A percentile compares a stretch with the other conserved stretches of the same genome.
phyloP scores from a whole-genome alignment of 2,329 filamentous ascomycete species.

The Aureobasidium sp. region DNA sequence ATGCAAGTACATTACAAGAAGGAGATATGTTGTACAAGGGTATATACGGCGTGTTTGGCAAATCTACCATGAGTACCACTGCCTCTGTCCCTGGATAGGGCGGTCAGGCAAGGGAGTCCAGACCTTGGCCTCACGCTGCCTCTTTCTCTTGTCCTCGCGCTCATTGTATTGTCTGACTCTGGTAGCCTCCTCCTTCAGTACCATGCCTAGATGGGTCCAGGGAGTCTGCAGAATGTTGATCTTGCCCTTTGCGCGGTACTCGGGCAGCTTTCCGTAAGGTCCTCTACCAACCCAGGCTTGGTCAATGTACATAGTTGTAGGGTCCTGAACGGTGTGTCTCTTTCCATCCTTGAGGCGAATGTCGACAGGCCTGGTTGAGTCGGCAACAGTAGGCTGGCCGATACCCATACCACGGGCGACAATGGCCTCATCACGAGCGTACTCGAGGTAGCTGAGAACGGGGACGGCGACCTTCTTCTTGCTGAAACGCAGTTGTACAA shows the following conservation, averaged over 20 bases:
- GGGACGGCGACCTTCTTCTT: conserved; percentile 87
- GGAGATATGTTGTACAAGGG: conserved; percentile 8
- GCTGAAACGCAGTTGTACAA: conserved; percentile 89
- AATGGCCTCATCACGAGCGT: conserved; percentile 73
- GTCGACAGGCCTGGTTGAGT: conserved; percentile 35
- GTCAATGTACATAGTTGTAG: conserved; percentile 78
- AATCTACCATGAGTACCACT: conserved; percentile 81
- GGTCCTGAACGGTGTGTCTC: conserved; percentile 61
- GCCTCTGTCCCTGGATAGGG: conserved; percentile 72
- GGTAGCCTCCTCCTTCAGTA: conserved; percentile 92
- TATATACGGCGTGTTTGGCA: neutral
- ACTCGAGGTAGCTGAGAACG: conserved; percentile 68
- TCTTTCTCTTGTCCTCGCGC: conserved; percentile 63
- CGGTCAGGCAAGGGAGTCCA: conserved; percentile 87
- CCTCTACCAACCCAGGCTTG: conserved; percentile 89
- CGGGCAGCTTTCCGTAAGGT: conserved; percentile 49
- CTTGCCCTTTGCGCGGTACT: conserved; percentile 68
- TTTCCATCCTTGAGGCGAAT: conserved; percentile 70
- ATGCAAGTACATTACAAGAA: neutral
- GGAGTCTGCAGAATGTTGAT: conserved; percentile 62
- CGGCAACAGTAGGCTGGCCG: conserved; percentile 22
- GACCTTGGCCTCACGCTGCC: conserved; percentile 65
- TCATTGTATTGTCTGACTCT: conserved; percentile 73
- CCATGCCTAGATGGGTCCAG: conserved; percentile 63
- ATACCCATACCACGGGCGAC: conserved; percentile 80